These are phyloP conservation scores for Microbotryomycetes sp. DNA, from an alignment of 1,284 basidiomycete species.

Conservation along the genomic window DNA sequence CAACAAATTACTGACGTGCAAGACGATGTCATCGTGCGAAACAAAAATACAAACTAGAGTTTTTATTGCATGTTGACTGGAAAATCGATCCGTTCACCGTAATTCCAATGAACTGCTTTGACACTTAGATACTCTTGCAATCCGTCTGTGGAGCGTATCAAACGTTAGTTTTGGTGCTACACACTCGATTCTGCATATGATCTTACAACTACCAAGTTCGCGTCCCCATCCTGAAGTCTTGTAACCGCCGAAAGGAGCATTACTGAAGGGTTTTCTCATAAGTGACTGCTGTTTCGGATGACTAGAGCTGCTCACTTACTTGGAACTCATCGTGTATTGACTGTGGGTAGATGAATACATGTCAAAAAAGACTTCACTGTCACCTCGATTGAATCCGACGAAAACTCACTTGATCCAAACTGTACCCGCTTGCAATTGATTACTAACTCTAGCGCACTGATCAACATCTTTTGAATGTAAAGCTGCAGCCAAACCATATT, in stretches of 20 bases:
- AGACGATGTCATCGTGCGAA: background rate
- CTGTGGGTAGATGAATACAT: constrained; percentile 47
- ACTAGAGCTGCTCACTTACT: constrained; percentile 10
- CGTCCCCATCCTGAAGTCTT: constrained; percentile 71
- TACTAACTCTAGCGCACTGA: constrained; percentile 76
- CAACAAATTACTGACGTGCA: too few relatives aligned
- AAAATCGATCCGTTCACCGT: constrained; percentile 70
- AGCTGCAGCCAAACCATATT: constrained; percentile 80
- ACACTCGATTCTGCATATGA: too few relatives aligned
- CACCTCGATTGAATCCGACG: constrained; percentile 18
- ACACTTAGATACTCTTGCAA: constrained; percentile 78
- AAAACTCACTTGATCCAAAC: constrained; percentile 27
- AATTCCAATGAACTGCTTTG: constrained; percentile 83
- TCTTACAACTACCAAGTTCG: constrained; percentile 61
- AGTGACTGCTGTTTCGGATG: constrained; percentile 36
- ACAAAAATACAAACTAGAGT: background rate
- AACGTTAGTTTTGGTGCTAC: background rate
- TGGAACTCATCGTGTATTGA: constrained; percentile 71
- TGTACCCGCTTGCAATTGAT: constrained; percentile 68
- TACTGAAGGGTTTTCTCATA: too few relatives aligned
- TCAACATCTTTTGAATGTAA: constrained; percentile 73
- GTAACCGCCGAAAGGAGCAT: constrained; percentile 88
- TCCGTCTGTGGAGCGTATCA: constrained; percentile 53
- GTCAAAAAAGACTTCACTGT: constrained; percentile 56
- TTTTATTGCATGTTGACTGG: constrained; percentile 42